These are phyloP conservation scores for Paspalum vaginatum DNA, from an alignment of 176 grass and related monocot species.

Conservation along the genomic window DNA sequence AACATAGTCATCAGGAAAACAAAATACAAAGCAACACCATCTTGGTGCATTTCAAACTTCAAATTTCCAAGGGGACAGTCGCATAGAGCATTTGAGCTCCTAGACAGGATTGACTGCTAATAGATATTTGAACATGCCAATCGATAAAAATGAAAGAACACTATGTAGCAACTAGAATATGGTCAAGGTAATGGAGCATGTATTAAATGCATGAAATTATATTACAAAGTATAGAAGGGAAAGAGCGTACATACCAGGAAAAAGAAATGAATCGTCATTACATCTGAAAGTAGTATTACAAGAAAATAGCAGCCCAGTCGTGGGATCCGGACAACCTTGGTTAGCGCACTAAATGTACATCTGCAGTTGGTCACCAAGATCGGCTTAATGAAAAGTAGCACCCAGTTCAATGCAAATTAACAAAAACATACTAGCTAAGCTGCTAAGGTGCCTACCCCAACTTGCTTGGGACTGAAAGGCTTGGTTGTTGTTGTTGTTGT, in stretches of 20 bases:
- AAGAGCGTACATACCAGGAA: constrained; percentile 79
- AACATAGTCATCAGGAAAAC: constrained; percentile 12
- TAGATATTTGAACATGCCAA: background rate
- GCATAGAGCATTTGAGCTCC: background rate
- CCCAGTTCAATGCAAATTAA: constrained; percentile 6
- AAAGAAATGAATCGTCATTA: constrained; percentile 99
- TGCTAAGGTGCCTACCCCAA: too few species aligned
- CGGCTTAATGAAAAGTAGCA: constrained; percentile 29
- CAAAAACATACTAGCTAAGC: background rate
- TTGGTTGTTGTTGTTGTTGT: too few species aligned
- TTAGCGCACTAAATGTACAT: constrained; percentile 94
- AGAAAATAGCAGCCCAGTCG: constrained; percentile 91
- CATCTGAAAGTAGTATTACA: constrained; percentile 92
- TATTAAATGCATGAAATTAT: background rate
- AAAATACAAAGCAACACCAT: constrained; percentile 16
- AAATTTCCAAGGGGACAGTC: background rate
- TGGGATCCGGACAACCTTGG: constrained; percentile 75
- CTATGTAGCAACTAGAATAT: background rate
- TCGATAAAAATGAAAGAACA: constrained; percentile 8
- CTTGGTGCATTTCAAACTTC: constrained; percentile 3
- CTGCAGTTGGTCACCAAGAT: constrained; percentile 54
- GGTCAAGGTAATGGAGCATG: background rate
- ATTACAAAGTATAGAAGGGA: constrained; percentile 15
- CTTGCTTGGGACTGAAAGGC: too few species aligned
- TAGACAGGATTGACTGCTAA: background rate